Evolutionary conservation across 345 rosid species (phyloP).

Genomic region (Alliaria petiolata): DNA sequence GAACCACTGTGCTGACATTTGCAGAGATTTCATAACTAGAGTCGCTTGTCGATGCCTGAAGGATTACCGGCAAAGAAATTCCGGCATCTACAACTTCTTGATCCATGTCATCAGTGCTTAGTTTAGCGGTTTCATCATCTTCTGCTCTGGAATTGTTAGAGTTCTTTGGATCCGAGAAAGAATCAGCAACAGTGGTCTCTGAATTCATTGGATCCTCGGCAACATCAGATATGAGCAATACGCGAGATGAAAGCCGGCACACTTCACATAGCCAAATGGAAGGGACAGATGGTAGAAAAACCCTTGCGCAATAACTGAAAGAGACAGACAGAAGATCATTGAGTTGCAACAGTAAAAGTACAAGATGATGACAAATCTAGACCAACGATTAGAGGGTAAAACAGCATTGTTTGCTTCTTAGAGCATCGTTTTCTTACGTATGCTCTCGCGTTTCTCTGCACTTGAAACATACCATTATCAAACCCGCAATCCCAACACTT

Average conservation of each 20-base stretch:
- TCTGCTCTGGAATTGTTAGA: background rate
- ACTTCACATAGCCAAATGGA: slow-evolving; percentile 26
- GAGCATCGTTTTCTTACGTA: slow-evolving; percentile 9
- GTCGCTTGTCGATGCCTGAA: background rate
- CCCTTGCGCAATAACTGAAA: slow-evolving; percentile 22
- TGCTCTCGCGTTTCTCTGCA: slow-evolving; percentile 29
- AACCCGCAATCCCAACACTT: slow-evolving; percentile 1
- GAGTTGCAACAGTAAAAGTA: background rate
- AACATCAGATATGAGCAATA: background rate
- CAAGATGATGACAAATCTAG: background rate
- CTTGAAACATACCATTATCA: slow-evolving; percentile 11
- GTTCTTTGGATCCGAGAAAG: background rate
- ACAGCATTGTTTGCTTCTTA: background rate
- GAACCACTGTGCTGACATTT: background rate
- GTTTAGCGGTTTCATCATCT: background rate
- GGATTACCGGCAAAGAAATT: background rate
- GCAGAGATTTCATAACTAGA: background rate
- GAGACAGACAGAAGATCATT: background rate
- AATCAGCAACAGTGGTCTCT: background rate
- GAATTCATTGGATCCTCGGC: background rate
- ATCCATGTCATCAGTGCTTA: background rate
- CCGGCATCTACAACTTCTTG: background rate
- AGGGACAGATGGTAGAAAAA: background rate
- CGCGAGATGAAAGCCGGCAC: slow-evolving; percentile 8
- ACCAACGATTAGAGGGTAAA: background rate